Percentiles rank a stretch among this genome's conserved stretches.
Conservation (phyloP, 768 basidiomycete species). For the Gyrodon lividus region DNA sequence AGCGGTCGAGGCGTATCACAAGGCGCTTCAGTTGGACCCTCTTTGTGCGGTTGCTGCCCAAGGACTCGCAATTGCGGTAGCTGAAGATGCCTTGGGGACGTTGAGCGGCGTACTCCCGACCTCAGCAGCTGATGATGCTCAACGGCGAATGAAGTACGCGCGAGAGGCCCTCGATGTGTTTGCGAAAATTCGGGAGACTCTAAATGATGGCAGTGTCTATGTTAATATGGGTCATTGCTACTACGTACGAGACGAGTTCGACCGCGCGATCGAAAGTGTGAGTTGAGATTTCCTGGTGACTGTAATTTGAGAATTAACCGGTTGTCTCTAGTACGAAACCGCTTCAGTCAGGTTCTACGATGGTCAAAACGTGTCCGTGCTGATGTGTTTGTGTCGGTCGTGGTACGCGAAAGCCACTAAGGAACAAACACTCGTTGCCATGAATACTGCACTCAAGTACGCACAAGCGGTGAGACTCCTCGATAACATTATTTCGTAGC, state of each 20-base stretch:
- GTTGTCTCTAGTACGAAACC: slow-evolving; percentile 74
- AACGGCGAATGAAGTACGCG: slow-evolving; percentile 66
- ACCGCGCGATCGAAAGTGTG: slow-evolving; percentile 94
- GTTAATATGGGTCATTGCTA: slow-evolving; percentile 97
- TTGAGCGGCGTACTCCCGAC: slow-evolving; percentile 52
- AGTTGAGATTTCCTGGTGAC: slow-evolving; percentile 24
- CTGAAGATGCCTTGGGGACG: slow-evolving; percentile 84
- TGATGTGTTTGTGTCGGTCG: slow-evolving; percentile 86
- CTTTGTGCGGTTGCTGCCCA: slow-evolving; percentile 91
- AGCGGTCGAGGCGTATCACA: slow-evolving; percentile 89
- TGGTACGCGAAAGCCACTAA: slow-evolving; percentile 95
- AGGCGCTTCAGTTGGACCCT: slow-evolving; percentile 81
- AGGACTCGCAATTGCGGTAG: slow-evolving; percentile 90
- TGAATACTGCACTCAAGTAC: slow-evolving; percentile 82
- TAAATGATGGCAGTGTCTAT: slow-evolving; percentile 83
- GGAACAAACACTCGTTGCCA: slow-evolving; percentile 78
- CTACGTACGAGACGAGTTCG: slow-evolving; percentile 90
- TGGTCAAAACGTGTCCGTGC: slow-evolving; percentile 68
- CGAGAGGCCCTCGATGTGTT: slow-evolving; percentile 89
- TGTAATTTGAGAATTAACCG: neutral
- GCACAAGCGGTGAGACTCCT: slow-evolving; percentile 63
- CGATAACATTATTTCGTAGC: neutral
- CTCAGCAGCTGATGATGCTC: slow-evolving; percentile 58
- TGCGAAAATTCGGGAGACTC: slow-evolving; percentile 84
- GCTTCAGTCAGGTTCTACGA: slow-evolving; percentile 78